Conservation (phyloP, 768 basidiomycete genomes). For the Lyophyllum shimeji region DNA sequence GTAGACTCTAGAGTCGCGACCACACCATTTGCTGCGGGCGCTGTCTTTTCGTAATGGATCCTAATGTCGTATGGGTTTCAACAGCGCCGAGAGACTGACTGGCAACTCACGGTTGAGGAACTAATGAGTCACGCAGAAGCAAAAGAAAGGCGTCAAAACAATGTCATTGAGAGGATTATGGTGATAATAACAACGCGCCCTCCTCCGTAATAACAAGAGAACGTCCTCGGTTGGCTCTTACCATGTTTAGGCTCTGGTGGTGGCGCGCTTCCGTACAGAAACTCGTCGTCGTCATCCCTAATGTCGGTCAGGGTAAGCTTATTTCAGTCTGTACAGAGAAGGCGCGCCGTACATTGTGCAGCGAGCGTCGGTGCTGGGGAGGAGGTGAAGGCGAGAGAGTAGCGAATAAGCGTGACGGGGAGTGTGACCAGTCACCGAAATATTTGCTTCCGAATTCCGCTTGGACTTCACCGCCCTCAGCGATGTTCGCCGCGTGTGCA, state of each 20-base stretch:
- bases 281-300: slow-evolving; percentile 83
- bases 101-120: slow-evolving; percentile 62
- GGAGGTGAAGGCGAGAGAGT: slow-evolving; percentile 1
- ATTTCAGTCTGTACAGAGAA: not conserved
- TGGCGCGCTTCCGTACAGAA: slow-evolving; percentile 64
- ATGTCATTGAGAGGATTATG: slow-evolving; percentile 36
- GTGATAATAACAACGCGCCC: slow-evolving; percentile 27
- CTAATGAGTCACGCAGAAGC: slow-evolving; percentile 45
- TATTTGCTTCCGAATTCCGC: slow-evolving; percentile 17
- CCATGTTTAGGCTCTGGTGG: slow-evolving; percentile 40
- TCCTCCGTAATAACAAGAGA: slow-evolving; percentile 17
- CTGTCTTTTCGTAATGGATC: slow-evolving; percentile 36
- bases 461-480: not conserved
- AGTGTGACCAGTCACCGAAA: slow-evolving; percentile 20
- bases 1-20: slow-evolving; percentile 52
- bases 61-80: slow-evolving; percentile 24
- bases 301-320: not conserved
- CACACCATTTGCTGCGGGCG: slow-evolving; percentile 44
- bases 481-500: slow-evolving; percentile 18
- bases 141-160: slow-evolving; percentile 36
- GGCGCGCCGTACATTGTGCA: slow-evolving; percentile 15
- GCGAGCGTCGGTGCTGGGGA: not conserved
- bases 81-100: slow-evolving; percentile 13
- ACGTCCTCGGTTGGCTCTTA: slow-evolving; percentile 33
- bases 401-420: slow-evolving; percentile 6